Percentiles rank a stretch among this genome's conserved stretches.
Evolutionary conservation across 192 early-diverging fungal genomes (phyloP).

Genomic region (Coemansia javaensis): DNA sequence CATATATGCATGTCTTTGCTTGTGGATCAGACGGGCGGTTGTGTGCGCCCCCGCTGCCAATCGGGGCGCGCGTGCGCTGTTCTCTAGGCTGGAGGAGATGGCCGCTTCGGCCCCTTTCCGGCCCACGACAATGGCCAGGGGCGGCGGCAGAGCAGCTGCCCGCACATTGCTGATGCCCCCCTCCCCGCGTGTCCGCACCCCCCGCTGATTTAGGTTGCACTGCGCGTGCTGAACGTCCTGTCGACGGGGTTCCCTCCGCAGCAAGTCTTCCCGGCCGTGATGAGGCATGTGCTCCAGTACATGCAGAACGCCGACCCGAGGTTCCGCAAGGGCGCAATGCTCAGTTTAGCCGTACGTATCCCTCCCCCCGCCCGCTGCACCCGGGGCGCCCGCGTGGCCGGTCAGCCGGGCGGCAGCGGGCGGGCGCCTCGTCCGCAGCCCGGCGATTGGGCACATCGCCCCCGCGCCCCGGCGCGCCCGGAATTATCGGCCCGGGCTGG

Average conservation of each 20-base stretch:
- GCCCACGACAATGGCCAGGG: too few relatives aligned
- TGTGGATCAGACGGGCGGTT: too few relatives aligned
- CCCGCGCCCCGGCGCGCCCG: neutral
- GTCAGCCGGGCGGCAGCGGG: neutral
- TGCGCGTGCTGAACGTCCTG: slow-evolving; percentile 71
- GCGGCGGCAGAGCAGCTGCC: too few relatives aligned
- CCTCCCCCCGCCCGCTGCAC: too few relatives aligned
- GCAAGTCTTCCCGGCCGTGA: slow-evolving; percentile 79
- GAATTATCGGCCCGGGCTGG: slow-evolving; percentile 6
- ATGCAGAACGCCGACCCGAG: slow-evolving; percentile 72
- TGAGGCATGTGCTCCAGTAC: slow-evolving; percentile 67
- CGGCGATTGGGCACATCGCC: neutral
- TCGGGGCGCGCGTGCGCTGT: too few relatives aligned
- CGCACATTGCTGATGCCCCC: too few relatives aligned
- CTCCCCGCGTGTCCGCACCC: slow-evolving; percentile 4
- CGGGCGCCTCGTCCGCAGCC: neutral
- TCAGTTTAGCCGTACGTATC: slow-evolving; percentile 67
- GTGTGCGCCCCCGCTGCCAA: too few relatives aligned
- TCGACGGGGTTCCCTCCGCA: slow-evolving; percentile 80
- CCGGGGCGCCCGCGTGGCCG: neutral
- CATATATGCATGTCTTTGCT: too few relatives aligned
- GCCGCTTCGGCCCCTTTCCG: too few relatives aligned
- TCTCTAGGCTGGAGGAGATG: too few relatives aligned
- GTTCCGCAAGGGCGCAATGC: slow-evolving; percentile 81
- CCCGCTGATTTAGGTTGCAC: slow-evolving; percentile 45